Evolutionary conservation across 2,329 filamentous ascomycete genomes (phyloP), one percentile per base, ranked within the genome.

Genomic region (Aureobasidium sp.): DNA sequence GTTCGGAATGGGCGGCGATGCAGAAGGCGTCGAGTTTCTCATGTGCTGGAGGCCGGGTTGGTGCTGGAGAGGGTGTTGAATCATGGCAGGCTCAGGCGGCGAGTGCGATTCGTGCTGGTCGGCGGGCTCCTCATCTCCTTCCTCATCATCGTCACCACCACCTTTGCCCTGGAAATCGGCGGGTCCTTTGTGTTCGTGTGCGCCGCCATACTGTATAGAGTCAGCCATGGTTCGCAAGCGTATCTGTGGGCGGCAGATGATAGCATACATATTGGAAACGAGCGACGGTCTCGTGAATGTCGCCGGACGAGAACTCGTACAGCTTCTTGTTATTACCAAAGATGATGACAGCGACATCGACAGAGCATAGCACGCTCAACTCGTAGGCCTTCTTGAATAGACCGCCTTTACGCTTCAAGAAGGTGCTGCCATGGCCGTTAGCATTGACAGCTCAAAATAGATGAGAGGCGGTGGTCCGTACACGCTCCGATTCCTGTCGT

Each of bases 371-470:
- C 51, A 99, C 94, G 59, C 93, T 96, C 58, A 99, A 84, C 82
- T 99, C 94, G 76, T 99, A 92, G 60, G 94, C 94, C 84, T 99
- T 99, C 82, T 99, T 99, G 84, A 99, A 99, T 55, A 99, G 82
- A 70, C 94, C 94, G 70, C 93, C 94, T 78, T 99, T 99, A 79
- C 94, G 90, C 83, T 99, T 99, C 69, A 99, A 81, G 76, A 99
- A 99, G 48, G 94, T 99, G 67, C 92, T 97, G 72, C 62, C 47
- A 41, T 41, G 29, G 22, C 55, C 42, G 55, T 58, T 48, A 58
- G 55, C 55, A 47, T 20, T 39, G 42, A 41, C 20, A 25, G 52
- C 44, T 17, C 22, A 58, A 58, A 37, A 47, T 47, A 39, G n/a
- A 58, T 39, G 42, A 20, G 37, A 42, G 37, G 37, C 36, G 53